A percentile compares a stretch with the other conserved stretches of the same genome.
These are phyloP conservation scores for Magnaporthiopsis rhizophila DNA, from an alignment of 2,329 filamentous ascomycete species.

Conservation along the genomic window DNA sequence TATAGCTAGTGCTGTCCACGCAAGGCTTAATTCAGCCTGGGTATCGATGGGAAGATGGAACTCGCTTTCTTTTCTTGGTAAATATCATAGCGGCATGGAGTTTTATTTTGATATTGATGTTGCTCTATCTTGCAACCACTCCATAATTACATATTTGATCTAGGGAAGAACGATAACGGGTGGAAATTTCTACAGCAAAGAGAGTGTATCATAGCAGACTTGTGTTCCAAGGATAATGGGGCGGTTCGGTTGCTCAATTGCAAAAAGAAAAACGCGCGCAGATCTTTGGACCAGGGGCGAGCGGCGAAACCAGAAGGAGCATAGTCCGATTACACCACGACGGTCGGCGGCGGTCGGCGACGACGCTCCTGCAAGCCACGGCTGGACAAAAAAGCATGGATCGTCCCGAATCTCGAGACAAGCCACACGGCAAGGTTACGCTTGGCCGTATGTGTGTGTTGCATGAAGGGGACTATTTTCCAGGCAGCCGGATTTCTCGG, in stretches of 20 bases:
- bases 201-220: neutral
- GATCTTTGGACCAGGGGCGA: too few species aligned
- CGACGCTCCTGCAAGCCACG: neutral
- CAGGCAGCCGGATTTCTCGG: slow-evolving; percentile 5
- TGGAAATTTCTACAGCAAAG: neutral
- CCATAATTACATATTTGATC: neutral
- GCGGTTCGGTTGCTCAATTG: neutral
- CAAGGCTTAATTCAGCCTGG: neutral
- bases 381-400: neutral
- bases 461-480: slow-evolving; percentile 1
- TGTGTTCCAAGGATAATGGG: neutral
- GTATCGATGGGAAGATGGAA: neutral
- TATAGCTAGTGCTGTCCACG: too few species aligned
- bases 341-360: too few species aligned
- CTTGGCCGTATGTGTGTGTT: neutral
- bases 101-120: neutral
- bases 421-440: too few species aligned
- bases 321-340: neutral
- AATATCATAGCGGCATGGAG: neutral
- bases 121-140: neutral
- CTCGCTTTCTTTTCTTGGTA: neutral
- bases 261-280: neutral
- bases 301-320: neutral
- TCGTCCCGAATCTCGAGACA: neutral
- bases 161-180: too few species aligned